Evolutionary conservation across 345 rosid species (phyloP), one percentile per base, ranked within the genome.

Genomic region (Pseudoturritis turrita): DNA sequence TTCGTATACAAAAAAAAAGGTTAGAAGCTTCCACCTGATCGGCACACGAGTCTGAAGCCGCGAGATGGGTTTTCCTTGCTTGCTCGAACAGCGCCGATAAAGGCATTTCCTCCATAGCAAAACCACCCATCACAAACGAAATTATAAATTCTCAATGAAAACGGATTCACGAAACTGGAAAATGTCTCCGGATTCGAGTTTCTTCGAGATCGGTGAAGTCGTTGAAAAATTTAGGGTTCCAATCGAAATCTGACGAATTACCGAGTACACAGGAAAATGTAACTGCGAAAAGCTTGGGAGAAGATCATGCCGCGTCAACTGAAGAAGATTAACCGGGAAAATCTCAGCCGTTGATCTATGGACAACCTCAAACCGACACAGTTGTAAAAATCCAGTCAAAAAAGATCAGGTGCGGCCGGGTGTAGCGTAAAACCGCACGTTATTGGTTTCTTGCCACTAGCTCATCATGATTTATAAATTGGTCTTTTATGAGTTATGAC

Each of bases 61-160:
- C 68, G 4, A 56, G 65, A 78, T 92, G 89, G 77, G 92, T 86
- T 83, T 84, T 90, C 51, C 87, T 87, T 41, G 95, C 87, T 82
- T 84, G 85, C 17, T 90, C 96, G 73, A 92, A 90, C 37, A 96
- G 79, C 11, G 84, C 76, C 13, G 96, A 84, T 40, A 95, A 78
- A 19, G 96, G 72, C 85, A 87, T 39, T 23, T 89, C 92, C 72
- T 86, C 90, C 86, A 74, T 83, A 25, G 79, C 76, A 59, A 36
- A 10, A 59, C 83, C 88, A 31, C 81, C 86, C 84, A 80, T 79
- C 58, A 39, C 11, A 15, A 9, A 77, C 66, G 14, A 58, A 12
- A 7, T 1, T 12, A 7, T 6, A 36, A 70, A 35, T 35, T 11
- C 17, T 59, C 23, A 47, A 23, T 0, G 26, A 41, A 33, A n/a